These are phyloP conservation scores for Aspergillus ochraceoroseus DNA, from an alignment of 2,329 filamentous ascomycete genomes.

Conservation along the genomic window DNA sequence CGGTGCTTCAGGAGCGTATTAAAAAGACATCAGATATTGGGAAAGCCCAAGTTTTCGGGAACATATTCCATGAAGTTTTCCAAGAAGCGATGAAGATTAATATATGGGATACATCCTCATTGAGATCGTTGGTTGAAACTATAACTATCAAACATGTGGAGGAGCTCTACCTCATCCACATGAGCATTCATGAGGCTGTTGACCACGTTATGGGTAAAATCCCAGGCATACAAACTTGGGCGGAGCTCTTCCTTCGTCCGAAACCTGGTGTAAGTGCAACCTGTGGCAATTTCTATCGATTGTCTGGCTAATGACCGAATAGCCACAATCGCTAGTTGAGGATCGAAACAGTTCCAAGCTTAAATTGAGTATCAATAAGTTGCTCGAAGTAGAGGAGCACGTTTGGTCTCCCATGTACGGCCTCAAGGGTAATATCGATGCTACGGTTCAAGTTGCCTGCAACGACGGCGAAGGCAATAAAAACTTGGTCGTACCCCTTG, in stretches of 20 bases:
- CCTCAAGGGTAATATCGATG: slow-evolving; percentile 95
- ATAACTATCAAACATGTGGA: slow-evolving; percentile 76
- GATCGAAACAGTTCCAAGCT: slow-evolving; percentile 72
- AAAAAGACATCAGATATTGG: slow-evolving; percentile 81
- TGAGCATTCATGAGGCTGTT: slow-evolving; percentile 65
- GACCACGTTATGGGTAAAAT: slow-evolving; percentile 81
- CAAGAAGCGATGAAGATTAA: slow-evolving; percentile 83
- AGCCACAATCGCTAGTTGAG: slow-evolving; percentile 67
- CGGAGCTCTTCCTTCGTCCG: slow-evolving; percentile 68
- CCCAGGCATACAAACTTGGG: slow-evolving; percentile 76
- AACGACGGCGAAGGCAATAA: slow-evolving; percentile 61
- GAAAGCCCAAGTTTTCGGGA: slow-evolving; percentile 82
- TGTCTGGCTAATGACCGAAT: slow-evolving; percentile 2
- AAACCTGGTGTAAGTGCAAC: slow-evolving; percentile 57
- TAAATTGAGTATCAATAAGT: slow-evolving; percentile 81
- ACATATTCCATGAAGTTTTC: slow-evolving; percentile 90
- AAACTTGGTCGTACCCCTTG: slow-evolving; percentile 81
- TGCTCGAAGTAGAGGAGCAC: slow-evolving; percentile 95
- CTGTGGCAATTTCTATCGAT: neutral
- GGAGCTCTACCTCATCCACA: slow-evolving; percentile 80
- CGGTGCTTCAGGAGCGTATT: slow-evolving; percentile 89
- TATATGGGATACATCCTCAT: slow-evolving; percentile 66
- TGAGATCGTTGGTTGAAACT: slow-evolving; percentile 61
- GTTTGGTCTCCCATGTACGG: slow-evolving; percentile 98
- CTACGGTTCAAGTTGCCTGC: slow-evolving; percentile 85